Evolutionary conservation across 2,329 filamentous ascomycete species (phyloP).

Genomic region (Dissoconium aciculare): DNA sequence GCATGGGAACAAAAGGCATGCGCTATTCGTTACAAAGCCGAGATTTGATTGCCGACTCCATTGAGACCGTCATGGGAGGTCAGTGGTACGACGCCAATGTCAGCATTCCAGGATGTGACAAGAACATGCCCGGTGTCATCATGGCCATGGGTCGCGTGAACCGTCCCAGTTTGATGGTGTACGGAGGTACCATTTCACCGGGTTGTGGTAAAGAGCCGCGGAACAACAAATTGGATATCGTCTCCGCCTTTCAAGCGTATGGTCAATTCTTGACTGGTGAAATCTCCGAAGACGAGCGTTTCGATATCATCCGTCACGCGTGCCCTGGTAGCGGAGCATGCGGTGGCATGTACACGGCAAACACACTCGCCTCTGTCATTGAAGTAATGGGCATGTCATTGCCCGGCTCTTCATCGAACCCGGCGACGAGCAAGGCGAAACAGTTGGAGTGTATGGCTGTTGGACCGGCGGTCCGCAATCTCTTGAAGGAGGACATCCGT

Average conservation of each 20-base stretch:
- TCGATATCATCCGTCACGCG: slow-evolving; percentile 86
- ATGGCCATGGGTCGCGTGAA: slow-evolving; percentile 88
- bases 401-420: slow-evolving; percentile 37
- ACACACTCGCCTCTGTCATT: slow-evolving; percentile 38
- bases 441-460: slow-evolving; percentile 36
- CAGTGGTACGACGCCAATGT: slow-evolving; percentile 99
- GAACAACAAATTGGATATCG: slow-evolving; percentile 62
- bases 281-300: slow-evolving; percentile 79
- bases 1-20: slow-evolving; percentile 97
- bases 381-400: slow-evolving; percentile 38
- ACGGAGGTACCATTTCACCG: slow-evolving; percentile 85
- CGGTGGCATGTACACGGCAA: slow-evolving; percentile 56
- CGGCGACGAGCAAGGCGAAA: slow-evolving; percentile 37
- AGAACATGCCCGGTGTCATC: slow-evolving; percentile 80
- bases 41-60: slow-evolving; percentile 93
- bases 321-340: slow-evolving; percentile 75
- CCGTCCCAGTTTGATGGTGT: slow-evolving; percentile 91
- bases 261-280: slow-evolving; percentile 86
- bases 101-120: slow-evolving; percentile 93
- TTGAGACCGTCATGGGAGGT: slow-evolving; percentile 97
- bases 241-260: slow-evolving; percentile 95
- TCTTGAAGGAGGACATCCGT: slow-evolving; percentile 36
- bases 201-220: slow-evolving; percentile 67
- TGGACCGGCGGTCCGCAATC: slow-evolving; percentile 36
- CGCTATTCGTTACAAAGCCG: slow-evolving; percentile 67